These are phyloP conservation scores for Heritiera littoralis DNA, from an alignment of 345 rosid genomes.

Conservation along the genomic window DNA sequence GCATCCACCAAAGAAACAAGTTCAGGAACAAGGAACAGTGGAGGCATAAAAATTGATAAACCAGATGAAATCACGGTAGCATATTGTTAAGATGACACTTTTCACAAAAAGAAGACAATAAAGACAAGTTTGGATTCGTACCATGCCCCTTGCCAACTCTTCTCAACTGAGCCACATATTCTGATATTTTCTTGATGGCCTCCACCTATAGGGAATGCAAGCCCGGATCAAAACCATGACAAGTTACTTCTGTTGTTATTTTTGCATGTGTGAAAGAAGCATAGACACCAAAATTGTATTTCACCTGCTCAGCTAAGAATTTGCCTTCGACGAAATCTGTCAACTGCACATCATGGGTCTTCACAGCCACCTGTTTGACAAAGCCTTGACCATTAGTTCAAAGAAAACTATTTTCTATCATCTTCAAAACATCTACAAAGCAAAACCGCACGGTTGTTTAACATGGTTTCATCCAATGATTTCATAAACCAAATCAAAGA, in stretches of 20 bases:
- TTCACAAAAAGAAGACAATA: not conserved
- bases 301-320: constrained; percentile 75
- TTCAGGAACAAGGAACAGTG: not conserved
- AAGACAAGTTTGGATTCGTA: constrained; percentile 27
- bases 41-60: not conserved
- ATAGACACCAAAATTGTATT: constrained; percentile 10
- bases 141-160: constrained; percentile 93
- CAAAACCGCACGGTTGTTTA: not conserved
- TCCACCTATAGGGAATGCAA: constrained; percentile 52
- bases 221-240: not conserved
- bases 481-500: constrained; percentile 8
- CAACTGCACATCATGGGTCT: constrained; percentile 68
- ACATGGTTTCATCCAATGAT: not conserved
- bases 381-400: constrained; percentile 11
- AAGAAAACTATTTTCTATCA: not conserved
- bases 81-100: not conserved
- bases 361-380: constrained; percentile 57
- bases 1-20: constrained; percentile 9
- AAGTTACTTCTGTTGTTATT: not conserved
- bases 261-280: not conserved
- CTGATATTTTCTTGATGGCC: constrained; percentile 75
- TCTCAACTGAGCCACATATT: constrained; percentile 85
- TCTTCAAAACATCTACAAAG: not conserved
- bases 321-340: constrained; percentile 72
- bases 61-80: not conserved